These are phyloP conservation scores for Hyphopichia buzzinii DNA, from an alignment of 1,139 yeast species.

Conservation along the genomic window DNA sequence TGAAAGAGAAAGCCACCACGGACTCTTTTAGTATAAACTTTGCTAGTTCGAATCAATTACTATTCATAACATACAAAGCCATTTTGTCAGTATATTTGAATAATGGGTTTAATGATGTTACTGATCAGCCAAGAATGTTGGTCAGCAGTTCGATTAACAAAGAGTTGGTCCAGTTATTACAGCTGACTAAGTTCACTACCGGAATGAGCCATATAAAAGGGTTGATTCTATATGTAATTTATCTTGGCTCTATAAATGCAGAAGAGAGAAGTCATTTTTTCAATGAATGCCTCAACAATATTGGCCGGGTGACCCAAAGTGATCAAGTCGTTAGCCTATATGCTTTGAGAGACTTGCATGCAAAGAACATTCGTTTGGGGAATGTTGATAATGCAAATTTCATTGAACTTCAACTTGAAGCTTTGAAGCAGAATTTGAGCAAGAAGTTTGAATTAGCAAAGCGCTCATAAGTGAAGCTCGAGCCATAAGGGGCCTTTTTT, in stretches of 20 bases:
- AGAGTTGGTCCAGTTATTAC: not conserved
- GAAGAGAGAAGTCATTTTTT: slow-evolving; percentile 14
- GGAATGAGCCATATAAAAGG: slow-evolving; percentile 9
- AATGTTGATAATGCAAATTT: slow-evolving; percentile 22
- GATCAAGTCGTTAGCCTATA: slow-evolving; percentile 21
- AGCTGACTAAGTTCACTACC: not conserved
- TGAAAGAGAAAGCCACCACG: slow-evolving; percentile 10
- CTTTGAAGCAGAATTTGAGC: slow-evolving; percentile 12
- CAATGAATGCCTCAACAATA: slow-evolving; percentile 14
- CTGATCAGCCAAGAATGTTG: not conserved
- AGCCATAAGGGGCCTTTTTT: slow-evolving; percentile 1
- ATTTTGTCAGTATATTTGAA: slow-evolving; percentile 2
- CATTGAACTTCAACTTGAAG: slow-evolving; percentile 22
- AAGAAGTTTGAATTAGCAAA: slow-evolving; percentile 15
- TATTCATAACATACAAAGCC: slow-evolving; percentile 11
- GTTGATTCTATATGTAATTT: slow-evolving; percentile 16
- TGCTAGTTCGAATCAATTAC: slow-evolving; percentile 14
- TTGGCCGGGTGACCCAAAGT: slow-evolving; percentile 15
- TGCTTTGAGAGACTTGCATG: slow-evolving; percentile 17
- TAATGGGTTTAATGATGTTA: not conserved
- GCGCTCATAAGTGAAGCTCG: not conserved
- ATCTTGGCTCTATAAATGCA: slow-evolving; percentile 13
- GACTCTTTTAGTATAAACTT: slow-evolving; percentile 20
- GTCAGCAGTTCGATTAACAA: slow-evolving; percentile 1
- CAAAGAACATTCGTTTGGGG: slow-evolving; percentile 17